Conservation (phyloP, 2,329 filamentous ascomycete genomes). For the Exophiala dermatitidis region DNA sequence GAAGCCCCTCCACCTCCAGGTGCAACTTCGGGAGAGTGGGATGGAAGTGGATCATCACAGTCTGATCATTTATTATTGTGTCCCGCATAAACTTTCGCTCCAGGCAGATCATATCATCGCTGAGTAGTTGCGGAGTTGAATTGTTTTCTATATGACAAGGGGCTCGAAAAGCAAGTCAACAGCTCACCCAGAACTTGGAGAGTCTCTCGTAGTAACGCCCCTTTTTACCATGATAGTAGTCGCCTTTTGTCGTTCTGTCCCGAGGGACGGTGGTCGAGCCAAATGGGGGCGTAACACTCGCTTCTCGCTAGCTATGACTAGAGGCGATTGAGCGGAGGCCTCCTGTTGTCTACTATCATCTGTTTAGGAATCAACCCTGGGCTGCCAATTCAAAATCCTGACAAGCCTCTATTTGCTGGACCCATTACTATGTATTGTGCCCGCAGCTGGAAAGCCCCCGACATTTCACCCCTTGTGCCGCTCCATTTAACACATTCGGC, state of each 20-base stretch:
- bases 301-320: conserved; percentile 6
- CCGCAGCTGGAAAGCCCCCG: neutral
- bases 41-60: neutral
- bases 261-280: neutral
- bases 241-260: neutral
- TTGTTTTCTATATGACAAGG: neutral
- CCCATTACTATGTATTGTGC: neutral
- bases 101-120: neutral
- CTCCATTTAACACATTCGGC: neutral
- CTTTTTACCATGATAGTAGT: neutral
- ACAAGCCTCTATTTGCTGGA: neutral
- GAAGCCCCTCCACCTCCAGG: neutral
- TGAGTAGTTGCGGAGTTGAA: neutral
- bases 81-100: neutral
- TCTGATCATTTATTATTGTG: neutral
- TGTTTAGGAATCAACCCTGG: neutral
- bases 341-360: neutral
- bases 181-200: neutral
- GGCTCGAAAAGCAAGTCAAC: neutral
- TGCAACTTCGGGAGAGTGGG: neutral
- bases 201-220: neutral
- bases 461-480: neutral
- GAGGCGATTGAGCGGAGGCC: conserved; percentile 1
- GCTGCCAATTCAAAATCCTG: neutral
- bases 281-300: conserved; percentile 6